phyloP scores from a whole-genome alignment of 1,284 basidiomycete genomes.

The Marasmius sp. region DNA sequence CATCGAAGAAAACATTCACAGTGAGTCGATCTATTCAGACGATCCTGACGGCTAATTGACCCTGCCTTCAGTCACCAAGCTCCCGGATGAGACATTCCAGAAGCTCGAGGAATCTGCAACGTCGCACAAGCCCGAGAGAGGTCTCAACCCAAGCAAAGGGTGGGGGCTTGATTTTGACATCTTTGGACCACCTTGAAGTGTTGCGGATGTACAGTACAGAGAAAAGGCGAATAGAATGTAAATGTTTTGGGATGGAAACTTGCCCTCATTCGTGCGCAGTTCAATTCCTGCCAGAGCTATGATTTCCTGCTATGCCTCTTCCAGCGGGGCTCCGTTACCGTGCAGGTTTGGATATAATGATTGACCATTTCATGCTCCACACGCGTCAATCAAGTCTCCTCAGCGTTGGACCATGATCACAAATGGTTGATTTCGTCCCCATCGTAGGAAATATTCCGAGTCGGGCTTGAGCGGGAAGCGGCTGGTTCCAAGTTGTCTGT shows the following conservation, averaged over 20 bases:
- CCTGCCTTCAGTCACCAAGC: slow-evolving; percentile 41
- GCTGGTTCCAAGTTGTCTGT: too few relatives aligned
- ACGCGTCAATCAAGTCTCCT: too few relatives aligned
- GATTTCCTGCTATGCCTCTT: too few relatives aligned
- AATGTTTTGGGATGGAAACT: background rate
- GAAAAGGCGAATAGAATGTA: too few relatives aligned
- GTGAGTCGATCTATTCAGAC: slow-evolving; percentile 30
- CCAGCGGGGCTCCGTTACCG: too few relatives aligned
- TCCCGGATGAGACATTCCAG: slow-evolving; percentile 57
- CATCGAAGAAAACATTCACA: slow-evolving; percentile 68
- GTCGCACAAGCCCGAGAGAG: slow-evolving; percentile 50
- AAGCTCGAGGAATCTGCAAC: slow-evolving; percentile 59
- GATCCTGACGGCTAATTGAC: background rate
- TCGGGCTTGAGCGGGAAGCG: too few relatives aligned
- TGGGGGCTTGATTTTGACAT: slow-evolving; percentile 67
- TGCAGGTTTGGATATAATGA: too few relatives aligned
- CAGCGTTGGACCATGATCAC: too few relatives aligned
- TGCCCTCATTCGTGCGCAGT: background rate
- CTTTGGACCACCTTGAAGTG: slow-evolving; percentile 30
- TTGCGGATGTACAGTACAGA: background rate
- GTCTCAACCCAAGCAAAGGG: slow-evolving; percentile 56
- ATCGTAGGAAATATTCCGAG: too few relatives aligned
- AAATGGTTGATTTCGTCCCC: too few relatives aligned
- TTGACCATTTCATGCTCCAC: too few relatives aligned
- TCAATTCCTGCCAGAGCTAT: too few relatives aligned